Base-by-base conservation (phyloP, 371 early-diverging fungal species). In the Circinella umbellata region DNA sequence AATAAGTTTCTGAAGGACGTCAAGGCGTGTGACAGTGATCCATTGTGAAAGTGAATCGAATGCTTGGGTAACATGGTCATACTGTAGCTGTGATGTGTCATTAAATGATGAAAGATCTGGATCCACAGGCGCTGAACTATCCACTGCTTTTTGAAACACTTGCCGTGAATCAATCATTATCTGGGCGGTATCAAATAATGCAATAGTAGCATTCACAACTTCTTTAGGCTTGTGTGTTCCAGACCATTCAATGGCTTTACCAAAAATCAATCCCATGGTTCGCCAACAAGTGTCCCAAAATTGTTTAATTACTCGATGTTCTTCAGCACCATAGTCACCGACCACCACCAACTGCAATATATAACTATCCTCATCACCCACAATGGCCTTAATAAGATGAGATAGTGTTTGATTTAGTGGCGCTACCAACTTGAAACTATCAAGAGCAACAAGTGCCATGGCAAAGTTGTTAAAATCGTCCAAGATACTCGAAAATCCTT, bases 201-300 rank as follows among this genome's bases (percentile, higher is more conserved):
- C 75, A 7, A 77, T 59, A 11, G 81, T 72, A 1, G 73, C 42
- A 36, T 76, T 73, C 8, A 79, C 71, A 0, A 84, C 79, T 8
- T 73, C 65, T 11, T 73, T 66, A 0, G 84, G 80, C 6, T 71
- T 71, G 51, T 80, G 73, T 1, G 38, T 63, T 10, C 73, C 72
- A 18, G 84, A 82, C 84, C 84, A 84, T 20, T 63, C 49, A 3
- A 76, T 62, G 1, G 75, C 77, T 3, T 66, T 72, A 1, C 68
- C 75, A 20, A 80, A 69, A 0, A 79, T 69, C 34, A 71, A 64
- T 18, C 67, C 71, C 14, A 74, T 65, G 5, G 76, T 72, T 46
- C 69, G 67, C 84, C 84, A 84, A 17, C 72, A 70, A 0, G 64
- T 65, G 46, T 77, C 73, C 84, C 84, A 84, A 38, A 84, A 77